Evolutionary conservation across 768 basidiomycete species (phyloP).

Genomic region (Sarcodon aspratus): DNA sequence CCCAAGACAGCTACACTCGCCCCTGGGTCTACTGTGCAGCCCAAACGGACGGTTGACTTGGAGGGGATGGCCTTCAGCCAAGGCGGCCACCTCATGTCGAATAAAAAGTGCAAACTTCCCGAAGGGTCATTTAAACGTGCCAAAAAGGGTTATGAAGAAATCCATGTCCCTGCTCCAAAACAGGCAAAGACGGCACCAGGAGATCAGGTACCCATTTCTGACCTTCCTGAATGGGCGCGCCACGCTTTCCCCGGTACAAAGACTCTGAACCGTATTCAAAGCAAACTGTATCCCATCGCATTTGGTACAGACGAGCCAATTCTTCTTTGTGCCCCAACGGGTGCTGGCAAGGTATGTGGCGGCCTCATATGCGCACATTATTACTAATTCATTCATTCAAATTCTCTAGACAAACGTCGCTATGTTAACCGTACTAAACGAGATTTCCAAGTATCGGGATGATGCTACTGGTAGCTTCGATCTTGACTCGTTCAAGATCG

Average conservation of each 20-base stretch:
- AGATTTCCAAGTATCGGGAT: conserved; percentile 81
- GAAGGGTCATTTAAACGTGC: conserved; percentile 96
- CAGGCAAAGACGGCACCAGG: conserved; percentile 48
- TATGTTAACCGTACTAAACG: conserved; percentile 88
- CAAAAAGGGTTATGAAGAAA: conserved; percentile 96
- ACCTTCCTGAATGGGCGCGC: conserved; percentile 78
- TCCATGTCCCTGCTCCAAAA: conserved; percentile 92
- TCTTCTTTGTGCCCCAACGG: conserved; percentile 93
- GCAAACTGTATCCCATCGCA: conserved; percentile 84
- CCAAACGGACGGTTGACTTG: conserved; percentile 77
- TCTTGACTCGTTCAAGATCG: conserved; percentile 86
- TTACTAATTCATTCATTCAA: not conserved
- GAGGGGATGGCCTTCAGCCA: conserved; percentile 95
- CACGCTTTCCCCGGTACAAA: conserved; percentile 73
- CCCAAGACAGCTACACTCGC: conserved; percentile 81
- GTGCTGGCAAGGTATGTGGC: conserved; percentile 83
- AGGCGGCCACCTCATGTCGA: conserved; percentile 95
- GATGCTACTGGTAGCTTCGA: conserved; percentile 72
- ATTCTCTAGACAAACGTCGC: conserved; percentile 85
- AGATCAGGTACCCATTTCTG: conserved; percentile 61
- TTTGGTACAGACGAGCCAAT: conserved; percentile 94
- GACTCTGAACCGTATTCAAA: conserved; percentile 84
- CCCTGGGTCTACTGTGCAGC: conserved; percentile 80
- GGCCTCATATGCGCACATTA: not conserved
- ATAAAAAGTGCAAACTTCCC: conserved; percentile 96